These are phyloP conservation scores for Komagataea norvegica DNA, from an alignment of 1,139 yeast genomes.

Conservation along the genomic window DNA sequence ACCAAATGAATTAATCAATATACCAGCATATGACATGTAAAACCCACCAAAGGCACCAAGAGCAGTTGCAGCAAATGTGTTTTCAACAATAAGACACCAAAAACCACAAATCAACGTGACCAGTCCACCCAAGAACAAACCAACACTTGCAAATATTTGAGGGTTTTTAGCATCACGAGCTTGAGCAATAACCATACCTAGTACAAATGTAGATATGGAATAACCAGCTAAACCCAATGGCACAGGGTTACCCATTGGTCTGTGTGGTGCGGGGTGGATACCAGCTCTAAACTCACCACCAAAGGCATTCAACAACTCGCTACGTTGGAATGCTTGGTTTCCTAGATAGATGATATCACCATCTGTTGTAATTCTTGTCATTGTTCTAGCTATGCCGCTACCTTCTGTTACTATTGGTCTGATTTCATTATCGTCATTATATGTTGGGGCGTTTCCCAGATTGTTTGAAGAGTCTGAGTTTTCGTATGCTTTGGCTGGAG, in stretches of 20 bases:
- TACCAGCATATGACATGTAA: conserved; percentile 64
- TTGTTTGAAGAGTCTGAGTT: conserved; percentile 6
- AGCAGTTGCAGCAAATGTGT: conserved; percentile 62
- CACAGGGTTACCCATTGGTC: conserved; percentile 50
- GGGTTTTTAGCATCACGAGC: conserved; percentile 49
- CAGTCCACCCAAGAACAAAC: conserved; percentile 59
- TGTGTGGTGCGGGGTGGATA: conserved; percentile 14
- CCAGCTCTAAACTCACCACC: conserved; percentile 47
- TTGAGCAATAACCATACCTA: conserved; percentile 45
- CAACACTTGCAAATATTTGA: conserved; percentile 44
- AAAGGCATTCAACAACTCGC: conserved; percentile 49
- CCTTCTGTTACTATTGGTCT: conserved; percentile 21
- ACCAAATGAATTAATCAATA: conserved; percentile 51
- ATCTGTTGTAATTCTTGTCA: conserved; percentile 18
- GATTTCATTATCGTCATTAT: conserved; percentile 3
- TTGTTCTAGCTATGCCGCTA: not conserved
- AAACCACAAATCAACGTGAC: conserved; percentile 62
- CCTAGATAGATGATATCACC: conserved; percentile 44
- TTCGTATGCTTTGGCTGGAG: not conserved
- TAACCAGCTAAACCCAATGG: conserved; percentile 58
- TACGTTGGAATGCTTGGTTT: conserved; percentile 48
- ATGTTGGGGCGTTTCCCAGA: not conserved
- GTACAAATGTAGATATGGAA: conserved; percentile 42
- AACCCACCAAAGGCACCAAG: conserved; percentile 71
- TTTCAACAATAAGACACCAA: conserved; percentile 61